Evolutionary conservation across 2,329 filamentous ascomycete species (phyloP).

Genomic region (Calonectria pseudoreteaudii): DNA sequence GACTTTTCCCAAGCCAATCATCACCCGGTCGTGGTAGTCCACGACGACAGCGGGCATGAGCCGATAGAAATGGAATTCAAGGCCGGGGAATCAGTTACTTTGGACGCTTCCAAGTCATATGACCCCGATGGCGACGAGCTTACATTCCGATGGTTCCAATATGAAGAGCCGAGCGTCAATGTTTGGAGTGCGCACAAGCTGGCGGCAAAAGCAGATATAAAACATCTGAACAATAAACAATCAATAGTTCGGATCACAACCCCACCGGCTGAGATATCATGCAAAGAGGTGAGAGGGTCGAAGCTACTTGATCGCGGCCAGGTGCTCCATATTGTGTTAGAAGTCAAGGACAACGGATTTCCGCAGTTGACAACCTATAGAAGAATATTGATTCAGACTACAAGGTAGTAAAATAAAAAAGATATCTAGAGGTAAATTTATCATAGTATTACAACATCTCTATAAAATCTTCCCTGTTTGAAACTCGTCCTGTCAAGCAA

Average conservation of each 20-base stretch:
- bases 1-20: conserved; percentile 54
- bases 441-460: rapidly evolving
- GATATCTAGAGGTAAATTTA: neutral
- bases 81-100: conserved; percentile 50
- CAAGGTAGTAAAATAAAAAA: neutral
- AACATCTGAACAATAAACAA: conserved; percentile 12
- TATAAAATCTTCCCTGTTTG: neutral
- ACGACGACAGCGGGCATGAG: conserved; percentile 53
- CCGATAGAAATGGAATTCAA: conserved; percentile 53
- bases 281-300: neutral
- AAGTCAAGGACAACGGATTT: conserved; percentile 56
- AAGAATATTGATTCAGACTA: conserved; percentile 48
- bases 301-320: conserved; percentile 53
- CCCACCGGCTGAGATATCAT: conserved; percentile 43
- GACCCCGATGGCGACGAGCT: conserved; percentile 58
- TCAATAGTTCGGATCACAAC: conserved; percentile 47
- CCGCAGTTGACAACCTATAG: conserved; percentile 59
- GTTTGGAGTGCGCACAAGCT: neutral
- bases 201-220: conserved; percentile 45
- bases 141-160: conserved; percentile 63
- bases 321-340: conserved; percentile 60
- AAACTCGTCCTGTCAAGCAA: too few relatives aligned
- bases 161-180: conserved; percentile 47
- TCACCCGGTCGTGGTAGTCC: conserved; percentile 56
- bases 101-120: conserved; percentile 59